Base-by-base conservation (phyloP, 495 filamentous ascomycete genomes). In the Jackrogersella multiformis region DNA sequence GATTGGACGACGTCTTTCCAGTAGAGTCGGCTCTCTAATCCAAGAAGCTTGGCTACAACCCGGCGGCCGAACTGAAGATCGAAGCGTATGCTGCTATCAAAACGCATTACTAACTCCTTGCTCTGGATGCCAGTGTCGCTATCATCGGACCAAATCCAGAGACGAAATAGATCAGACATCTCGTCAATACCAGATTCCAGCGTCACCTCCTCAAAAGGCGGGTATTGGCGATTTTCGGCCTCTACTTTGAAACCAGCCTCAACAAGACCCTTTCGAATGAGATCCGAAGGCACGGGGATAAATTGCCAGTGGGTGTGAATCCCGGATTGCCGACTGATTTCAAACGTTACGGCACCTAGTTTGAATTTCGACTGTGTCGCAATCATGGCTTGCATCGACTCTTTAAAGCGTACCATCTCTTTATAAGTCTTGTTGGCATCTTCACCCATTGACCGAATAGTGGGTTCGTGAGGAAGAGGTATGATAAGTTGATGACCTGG, bases 291-390 rank as follows among this genome's bases (percentile, higher is more conserved):
- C 0, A 96, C 83, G 1, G 95, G 94, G 28, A 97, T 81, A 70
- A 96, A 94, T 80, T 99, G 95, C 95, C 94, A 97, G 72, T 97
- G 95, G 0, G 86, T 82, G 73, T 99, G 95, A 53, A 97, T 89
- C 20, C 92, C 92, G 9, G 82, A 82, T 2, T 78, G 80, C 15
- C 93, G 87, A 70, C 87, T 92, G 66, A 99, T 89, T 78, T 97
- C 94, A 85, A 92, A 99, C 0, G 93, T 94, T 2, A 98, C 91
- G 7, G 90, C 85, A 24, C 93, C 94, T 2, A 96, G 82, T 60
- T 80, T 77, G 71, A 82, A 76, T 64, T 80, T 78, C 7, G 79
- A 84, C 73, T 78, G 51, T 85, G 76, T 69, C 1, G 84, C 73
- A 5, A 85, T 73, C 90, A 97, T 95, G 28, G 76, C 73, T 62